Percentiles rank a stretch among this genome's conserved stretches.
phyloP scores from a whole-genome alignment of 78 protist genomes.

The Thecamonas trahens region DNA sequence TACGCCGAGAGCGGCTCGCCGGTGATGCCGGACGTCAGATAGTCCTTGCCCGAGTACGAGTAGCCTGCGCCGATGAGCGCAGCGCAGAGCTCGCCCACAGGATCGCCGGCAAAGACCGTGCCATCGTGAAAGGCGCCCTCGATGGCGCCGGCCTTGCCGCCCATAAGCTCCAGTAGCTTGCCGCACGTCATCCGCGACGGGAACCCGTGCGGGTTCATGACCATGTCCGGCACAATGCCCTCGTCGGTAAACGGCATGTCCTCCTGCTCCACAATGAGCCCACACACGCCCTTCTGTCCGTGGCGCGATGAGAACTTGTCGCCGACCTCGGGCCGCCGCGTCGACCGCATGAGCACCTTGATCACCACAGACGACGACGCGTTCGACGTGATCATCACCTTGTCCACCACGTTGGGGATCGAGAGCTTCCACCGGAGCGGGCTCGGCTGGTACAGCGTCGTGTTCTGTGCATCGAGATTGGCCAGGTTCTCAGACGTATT shows the following conservation, averaged over 20 bases:
- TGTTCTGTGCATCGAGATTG: background rate
- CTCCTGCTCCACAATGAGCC: constrained; percentile 88
- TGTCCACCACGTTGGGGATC: constrained; percentile 57
- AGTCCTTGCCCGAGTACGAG: constrained; percentile 94
- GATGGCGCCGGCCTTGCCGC: constrained; percentile 83
- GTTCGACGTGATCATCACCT: constrained; percentile 76
- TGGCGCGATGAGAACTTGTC: constrained; percentile 99
- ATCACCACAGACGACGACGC: constrained; percentile 58
- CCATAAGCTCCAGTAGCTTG: constrained; percentile 93
- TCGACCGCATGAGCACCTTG: constrained; percentile 71
- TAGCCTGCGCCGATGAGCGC: constrained; percentile 81
- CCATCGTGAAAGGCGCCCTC: constrained; percentile 55
- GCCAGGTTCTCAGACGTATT: background rate
- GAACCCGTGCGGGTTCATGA: constrained; percentile 99
- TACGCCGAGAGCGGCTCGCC: constrained; percentile 89
- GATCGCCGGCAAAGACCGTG: constrained; percentile 88
- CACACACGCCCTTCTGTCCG: constrained; percentile 99
- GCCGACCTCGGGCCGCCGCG: constrained; percentile 96
- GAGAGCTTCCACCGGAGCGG: constrained; percentile 51
- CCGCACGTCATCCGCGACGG: constrained; percentile 97
- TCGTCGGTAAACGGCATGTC: constrained; percentile 96
- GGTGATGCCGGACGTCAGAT: constrained; percentile 82
- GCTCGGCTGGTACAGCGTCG: too few relatives aligned
- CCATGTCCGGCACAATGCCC: constrained; percentile 93
- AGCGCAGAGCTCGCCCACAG: constrained; percentile 62